phyloP scores from a whole-genome alignment of 225 moss, liverwort and hornwort genomes.

The Bryoerythrophyllum caledonicum region DNA sequence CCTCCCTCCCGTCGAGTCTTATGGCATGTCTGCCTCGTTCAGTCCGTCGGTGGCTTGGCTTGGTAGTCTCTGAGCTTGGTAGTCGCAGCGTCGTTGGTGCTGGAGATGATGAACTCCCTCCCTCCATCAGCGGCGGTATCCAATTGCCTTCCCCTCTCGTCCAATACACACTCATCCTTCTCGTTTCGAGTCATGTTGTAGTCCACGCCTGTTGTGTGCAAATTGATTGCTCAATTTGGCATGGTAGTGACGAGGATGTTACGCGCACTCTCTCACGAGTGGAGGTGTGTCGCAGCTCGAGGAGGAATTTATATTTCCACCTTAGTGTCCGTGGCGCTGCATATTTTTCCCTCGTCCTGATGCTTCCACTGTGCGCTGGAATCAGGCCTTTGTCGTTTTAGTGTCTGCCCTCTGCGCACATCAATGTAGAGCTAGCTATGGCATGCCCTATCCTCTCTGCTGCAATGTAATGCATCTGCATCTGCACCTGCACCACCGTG shows the following conservation, averaged over 20 bases:
- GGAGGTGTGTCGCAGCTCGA: neutral
- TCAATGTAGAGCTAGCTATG: neutral
- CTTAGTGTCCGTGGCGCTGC: neutral
- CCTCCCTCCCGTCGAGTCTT: neutral
- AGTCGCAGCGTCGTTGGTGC: too few species aligned
- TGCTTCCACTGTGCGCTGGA: neutral
- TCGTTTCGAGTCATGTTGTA: too few species aligned
- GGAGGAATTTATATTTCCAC: neutral
- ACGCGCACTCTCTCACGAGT: neutral
- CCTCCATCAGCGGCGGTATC: neutral
- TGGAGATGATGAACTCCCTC: neutral
- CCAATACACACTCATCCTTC: neutral
- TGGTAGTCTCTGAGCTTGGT: neutral
- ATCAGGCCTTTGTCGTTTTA: too few species aligned
- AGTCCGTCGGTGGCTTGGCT: neutral
- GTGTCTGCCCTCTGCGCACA: neutral
- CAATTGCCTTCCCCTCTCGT: neutral
- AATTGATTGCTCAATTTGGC: neutral
- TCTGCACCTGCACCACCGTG: slow-evolving; percentile 57
- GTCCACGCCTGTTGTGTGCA: neutral
- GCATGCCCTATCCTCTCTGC: slow-evolving; percentile 16
- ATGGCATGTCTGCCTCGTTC: neutral
- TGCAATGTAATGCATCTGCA: slow-evolving; percentile 50
- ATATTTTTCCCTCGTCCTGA: neutral
- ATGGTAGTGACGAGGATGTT: neutral